Base-by-base conservation (phyloP, 148 eudicot species). In the Simmondsia chinensis region DNA sequence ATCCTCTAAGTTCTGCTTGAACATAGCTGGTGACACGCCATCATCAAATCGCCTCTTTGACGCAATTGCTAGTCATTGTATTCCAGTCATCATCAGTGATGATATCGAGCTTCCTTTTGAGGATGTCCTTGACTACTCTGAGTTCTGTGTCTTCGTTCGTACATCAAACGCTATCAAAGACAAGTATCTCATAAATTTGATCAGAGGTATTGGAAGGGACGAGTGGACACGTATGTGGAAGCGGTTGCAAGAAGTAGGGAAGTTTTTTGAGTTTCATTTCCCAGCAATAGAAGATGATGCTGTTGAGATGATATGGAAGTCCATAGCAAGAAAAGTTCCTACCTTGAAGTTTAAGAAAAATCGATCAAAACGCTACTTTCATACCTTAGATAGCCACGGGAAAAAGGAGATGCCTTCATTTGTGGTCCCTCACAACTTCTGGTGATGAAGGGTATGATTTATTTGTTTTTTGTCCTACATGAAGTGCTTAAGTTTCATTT, bases 11-110 rank as follows among this genome's bases (percentile, higher is more conserved):
- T 91, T 79, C 52, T 91, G 97, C 68, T 94, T 91, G 65, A 81
- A 85, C 70, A 82, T 91, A 67, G 97, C 97, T 0, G 97, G 97
- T 3, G 97, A 85, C 60, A 91, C 97, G 16, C 97, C 97, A 3
- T 85, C 97, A 10, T 91, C 97, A 13, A 91, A 82, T 47, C 94
- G 97, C 31, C 80, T 91, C 4, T 91, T 91, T 37, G 97, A 91
- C 38, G 93, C 97, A 34, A 85, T 91, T 33, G 94, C 80, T 17
- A 81, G 94, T 71, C 97, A 91, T 38, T 91, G 95, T 36, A 95
- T 85, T 44, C 97, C 97, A 0, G 93, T 91, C 24, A 82, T 91
- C 24, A 79, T 91, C 40, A 91, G 97, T 15, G 95, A 91, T 30
- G 83, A 74, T 18, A 85, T 91, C 11, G 97, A 91, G 68, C 95